These are phyloP conservation scores for Xenoacremonium recifei DNA, from an alignment of 2,329 filamentous ascomycete species.

Conservation along the genomic window DNA sequence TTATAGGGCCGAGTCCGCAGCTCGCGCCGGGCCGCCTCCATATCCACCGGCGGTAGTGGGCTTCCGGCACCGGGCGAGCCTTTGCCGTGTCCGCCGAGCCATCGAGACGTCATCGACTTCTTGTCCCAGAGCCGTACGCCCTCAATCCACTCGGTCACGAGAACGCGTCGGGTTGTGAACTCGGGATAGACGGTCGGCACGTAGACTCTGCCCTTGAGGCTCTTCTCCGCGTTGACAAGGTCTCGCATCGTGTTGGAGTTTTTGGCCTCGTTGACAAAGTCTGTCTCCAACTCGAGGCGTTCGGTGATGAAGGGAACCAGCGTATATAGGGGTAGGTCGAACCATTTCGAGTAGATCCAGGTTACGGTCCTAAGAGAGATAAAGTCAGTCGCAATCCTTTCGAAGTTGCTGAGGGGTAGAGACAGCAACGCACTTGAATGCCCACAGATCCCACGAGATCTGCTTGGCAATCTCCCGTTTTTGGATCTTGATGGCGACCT, in stretches of 20 bases:
- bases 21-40: slow-evolving; percentile 43
- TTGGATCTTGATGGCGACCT: slow-evolving; percentile 95
- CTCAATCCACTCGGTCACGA: slow-evolving; percentile 98
- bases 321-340: slow-evolving; percentile 89
- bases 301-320: slow-evolving; percentile 92
- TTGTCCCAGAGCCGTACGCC: slow-evolving; percentile 93
- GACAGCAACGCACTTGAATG: slow-evolving; percentile 68
- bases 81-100: slow-evolving; percentile 73
- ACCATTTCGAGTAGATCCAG: slow-evolving; percentile 79
- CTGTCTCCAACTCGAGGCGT: slow-evolving; percentile 87
- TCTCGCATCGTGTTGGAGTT: slow-evolving; percentile 84
- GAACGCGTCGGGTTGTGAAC: slow-evolving; percentile 76
- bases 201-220: slow-evolving; percentile 78
- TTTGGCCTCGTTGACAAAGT: slow-evolving; percentile 87
- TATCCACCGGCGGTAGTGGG: slow-evolving; percentile 53
- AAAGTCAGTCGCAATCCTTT: slow-evolving; percentile 11
- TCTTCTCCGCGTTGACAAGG: slow-evolving; percentile 72
- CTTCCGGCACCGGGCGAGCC: slow-evolving; percentile 77
- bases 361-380: slow-evolving; percentile 65
- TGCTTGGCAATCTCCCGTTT: slow-evolving; percentile 91
- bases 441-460: slow-evolving; percentile 92
- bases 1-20: slow-evolving; percentile 51
- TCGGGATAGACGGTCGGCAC: slow-evolving; percentile 83
- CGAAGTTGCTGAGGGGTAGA: background rate
- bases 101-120: slow-evolving; percentile 70